phyloP scores from a whole-genome alignment of 2,329 filamentous ascomycete species.

The Bertia moriformis region DNA sequence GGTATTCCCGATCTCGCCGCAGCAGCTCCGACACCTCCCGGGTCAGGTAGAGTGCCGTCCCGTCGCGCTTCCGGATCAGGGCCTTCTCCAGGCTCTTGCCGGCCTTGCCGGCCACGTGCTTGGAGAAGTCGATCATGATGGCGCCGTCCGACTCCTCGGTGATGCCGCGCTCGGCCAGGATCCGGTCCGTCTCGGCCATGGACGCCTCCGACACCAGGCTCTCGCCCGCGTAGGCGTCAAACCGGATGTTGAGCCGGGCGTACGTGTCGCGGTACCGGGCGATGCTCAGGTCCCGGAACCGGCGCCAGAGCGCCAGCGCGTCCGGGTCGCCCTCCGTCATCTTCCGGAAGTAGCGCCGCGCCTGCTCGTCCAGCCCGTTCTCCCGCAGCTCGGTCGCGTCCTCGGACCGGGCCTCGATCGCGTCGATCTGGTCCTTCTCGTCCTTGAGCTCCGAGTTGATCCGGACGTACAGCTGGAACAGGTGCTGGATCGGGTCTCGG shows the following conservation, averaged over 20 bases:
- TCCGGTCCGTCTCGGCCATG: conserved; percentile 48
- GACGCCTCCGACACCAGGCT: conserved; percentile 53
- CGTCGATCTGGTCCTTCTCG: conserved; percentile 53
- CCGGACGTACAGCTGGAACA: conserved; percentile 69
- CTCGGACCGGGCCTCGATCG: conserved; percentile 34
- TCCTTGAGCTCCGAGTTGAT: conserved; percentile 54
- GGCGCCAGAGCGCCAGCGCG: conserved; percentile 47
- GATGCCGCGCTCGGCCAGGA: conserved; percentile 49
- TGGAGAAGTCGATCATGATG: conserved; percentile 57
- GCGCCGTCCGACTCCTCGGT: conserved; percentile 60
- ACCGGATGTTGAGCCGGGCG: conserved; percentile 54
- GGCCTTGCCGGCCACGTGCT: conserved; percentile 49
- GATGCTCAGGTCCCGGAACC: conserved; percentile 55
- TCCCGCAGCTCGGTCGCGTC: conserved; percentile 32
- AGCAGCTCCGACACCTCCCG: conserved; percentile 65
- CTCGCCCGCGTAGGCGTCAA: conserved; percentile 63
- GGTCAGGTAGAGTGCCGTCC: conserved; percentile 64
- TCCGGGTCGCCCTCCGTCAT: conserved; percentile 54
- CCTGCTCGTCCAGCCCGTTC: conserved; percentile 56
- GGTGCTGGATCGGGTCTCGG: conserved; percentile 65
- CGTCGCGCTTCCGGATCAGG: conserved; percentile 59
- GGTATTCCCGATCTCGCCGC: conserved; percentile 44
- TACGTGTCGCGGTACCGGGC: conserved; percentile 54
- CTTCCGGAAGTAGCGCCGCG: conserved; percentile 56
- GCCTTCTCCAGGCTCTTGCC: conserved; percentile 58